Percentiles rank a stretch among this genome's conserved stretches.
Conservation (phyloP, 177 flowering plant species). For the Vitis hybrid region DNA sequence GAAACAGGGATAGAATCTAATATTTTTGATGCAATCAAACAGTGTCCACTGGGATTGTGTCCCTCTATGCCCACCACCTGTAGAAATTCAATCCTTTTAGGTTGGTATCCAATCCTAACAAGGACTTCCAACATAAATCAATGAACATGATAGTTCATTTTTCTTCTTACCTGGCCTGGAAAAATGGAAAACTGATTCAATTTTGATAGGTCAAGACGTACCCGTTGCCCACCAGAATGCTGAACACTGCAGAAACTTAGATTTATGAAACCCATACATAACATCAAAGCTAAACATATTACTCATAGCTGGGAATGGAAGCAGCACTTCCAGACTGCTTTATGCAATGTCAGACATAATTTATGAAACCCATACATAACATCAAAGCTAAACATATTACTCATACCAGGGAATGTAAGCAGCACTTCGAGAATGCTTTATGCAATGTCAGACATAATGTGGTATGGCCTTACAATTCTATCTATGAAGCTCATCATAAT, state of each 20-base stretch:
- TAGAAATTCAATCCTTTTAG: constrained; percentile 7
- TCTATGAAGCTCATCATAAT: no score
- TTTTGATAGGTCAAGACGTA: constrained; percentile 82
- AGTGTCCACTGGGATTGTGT: constrained; percentile 95
- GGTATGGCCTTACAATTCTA: not conserved
- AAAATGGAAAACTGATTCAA: constrained; percentile 75
- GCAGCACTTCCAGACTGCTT: constrained; percentile 78
- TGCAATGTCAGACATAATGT: constrained; percentile 43
- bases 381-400: not conserved
- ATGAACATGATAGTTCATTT: not conserved
- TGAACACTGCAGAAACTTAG: constrained; percentile 53
- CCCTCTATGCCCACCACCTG: constrained; percentile 94
- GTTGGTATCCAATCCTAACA: not conserved
- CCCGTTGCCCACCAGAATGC: constrained; percentile 91
- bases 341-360: constrained; percentile 41
- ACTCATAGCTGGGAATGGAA: not conserved
- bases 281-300: not conserved
- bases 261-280: constrained; percentile 9
- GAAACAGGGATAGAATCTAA: constrained; percentile 63
- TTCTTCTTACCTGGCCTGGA: constrained; percentile 81
- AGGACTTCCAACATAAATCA: not conserved
- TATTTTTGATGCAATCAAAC: constrained; percentile 76
- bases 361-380: constrained; percentile 9
- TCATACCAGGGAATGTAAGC: not conserved
- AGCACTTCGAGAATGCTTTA: constrained; percentile 80